These are phyloP conservation scores for Pyrus communis DNA, from an alignment of 306 rosid genomes.

Conservation along the genomic window DNA sequence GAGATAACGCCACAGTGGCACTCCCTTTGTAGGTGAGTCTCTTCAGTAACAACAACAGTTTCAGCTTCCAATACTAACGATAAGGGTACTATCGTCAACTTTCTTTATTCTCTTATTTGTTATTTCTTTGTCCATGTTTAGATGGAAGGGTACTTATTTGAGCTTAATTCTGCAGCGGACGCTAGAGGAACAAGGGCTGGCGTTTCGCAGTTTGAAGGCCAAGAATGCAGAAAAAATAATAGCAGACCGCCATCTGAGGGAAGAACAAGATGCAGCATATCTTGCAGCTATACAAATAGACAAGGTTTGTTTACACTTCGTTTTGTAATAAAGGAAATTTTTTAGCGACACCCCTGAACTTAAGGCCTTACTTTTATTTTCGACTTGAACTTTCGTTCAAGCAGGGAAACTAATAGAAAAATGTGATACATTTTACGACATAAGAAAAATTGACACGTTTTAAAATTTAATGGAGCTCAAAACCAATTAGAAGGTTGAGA, in stretches of 20 bases:
- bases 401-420: background rate
- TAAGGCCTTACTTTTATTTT: too few relatives aligned
- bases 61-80: background rate
- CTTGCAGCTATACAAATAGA: conserved; percentile 57
- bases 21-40: background rate
- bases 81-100: background rate
- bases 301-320: conserved; percentile 26
- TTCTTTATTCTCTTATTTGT: background rate
- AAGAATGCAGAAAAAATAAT: conserved; percentile 42
- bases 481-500: background rate
- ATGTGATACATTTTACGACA: background rate
- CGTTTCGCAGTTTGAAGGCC: conserved; percentile 49
- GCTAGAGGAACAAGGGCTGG: conserved; percentile 75
- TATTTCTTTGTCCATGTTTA: conserved; percentile 13
- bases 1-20: background rate
- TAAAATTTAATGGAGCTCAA: background rate
- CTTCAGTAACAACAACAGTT: background rate
- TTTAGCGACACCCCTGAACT: background rate
- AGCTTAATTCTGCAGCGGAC: conserved; percentile 81
- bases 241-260: conserved; percentile 62
- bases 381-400: background rate
- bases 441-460: background rate
- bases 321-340: background rate
- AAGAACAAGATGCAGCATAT: conserved; percentile 80
- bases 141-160: conserved; percentile 86